phyloP scores from a whole-genome alignment of 2,329 filamentous ascomycete genomes.

The Trichophyton schoenleinii region DNA sequence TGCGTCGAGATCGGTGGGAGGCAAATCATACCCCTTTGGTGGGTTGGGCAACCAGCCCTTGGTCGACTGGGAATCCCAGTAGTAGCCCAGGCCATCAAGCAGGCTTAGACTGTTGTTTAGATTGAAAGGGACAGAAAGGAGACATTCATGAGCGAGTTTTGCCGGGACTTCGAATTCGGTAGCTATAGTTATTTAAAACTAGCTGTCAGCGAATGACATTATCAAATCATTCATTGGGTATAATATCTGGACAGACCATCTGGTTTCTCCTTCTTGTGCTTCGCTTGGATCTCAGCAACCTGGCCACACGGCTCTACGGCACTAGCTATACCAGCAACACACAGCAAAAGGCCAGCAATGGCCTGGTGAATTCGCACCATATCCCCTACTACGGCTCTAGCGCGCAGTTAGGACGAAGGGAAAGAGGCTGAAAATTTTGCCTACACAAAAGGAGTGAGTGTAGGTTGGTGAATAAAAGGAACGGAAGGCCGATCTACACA shows the following conservation, averaged over 20 bases:
- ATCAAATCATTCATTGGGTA: neutral
- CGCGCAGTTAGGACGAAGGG: neutral
- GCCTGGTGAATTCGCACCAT: neutral
- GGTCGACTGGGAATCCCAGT: slow-evolving; percentile 17
- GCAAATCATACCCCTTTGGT: slow-evolving; percentile 39
- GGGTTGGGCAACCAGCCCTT: slow-evolving; percentile 28
- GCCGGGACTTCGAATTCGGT: slow-evolving; percentile 9
- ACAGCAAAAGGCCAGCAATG: neutral
- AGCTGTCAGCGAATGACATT: neutral
- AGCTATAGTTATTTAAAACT: neutral
- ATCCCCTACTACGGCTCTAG: neutral
- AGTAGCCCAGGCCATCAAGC: slow-evolving; percentile 15
- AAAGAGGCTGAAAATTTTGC: neutral
- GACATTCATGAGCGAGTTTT: slow-evolving; percentile 15
- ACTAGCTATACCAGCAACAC: neutral
- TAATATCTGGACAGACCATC: neutral
- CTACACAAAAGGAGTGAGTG: neutral
- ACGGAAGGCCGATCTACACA: neutral
- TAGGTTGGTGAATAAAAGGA: neutral
- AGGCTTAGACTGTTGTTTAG: slow-evolving; percentile 13
- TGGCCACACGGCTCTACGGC: neutral
- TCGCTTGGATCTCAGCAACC: neutral
- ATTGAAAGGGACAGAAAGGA: slow-evolving; percentile 16
- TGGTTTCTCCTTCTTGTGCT: neutral
- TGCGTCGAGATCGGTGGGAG: slow-evolving; percentile 37